These are phyloP conservation scores for Rhizopogon roseolus DNA, from an alignment of 768 basidiomycete genomes.

Conservation along the genomic window DNA sequence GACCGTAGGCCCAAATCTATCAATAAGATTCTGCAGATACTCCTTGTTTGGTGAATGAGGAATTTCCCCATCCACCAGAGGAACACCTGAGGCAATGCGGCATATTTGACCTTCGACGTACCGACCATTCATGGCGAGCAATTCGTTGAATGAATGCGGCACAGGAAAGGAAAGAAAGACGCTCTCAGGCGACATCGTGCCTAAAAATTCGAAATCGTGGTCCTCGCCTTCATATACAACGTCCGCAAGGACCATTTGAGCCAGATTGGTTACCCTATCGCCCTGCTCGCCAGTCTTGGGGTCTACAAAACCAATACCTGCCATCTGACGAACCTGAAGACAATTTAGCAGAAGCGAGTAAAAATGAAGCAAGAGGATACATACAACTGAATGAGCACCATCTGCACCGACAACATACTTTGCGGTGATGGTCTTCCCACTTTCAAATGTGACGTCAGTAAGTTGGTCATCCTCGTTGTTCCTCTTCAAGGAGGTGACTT, in stretches of 20 bases:
- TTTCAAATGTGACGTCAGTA: slow-evolving; percentile 41
- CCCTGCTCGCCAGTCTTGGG: slow-evolving; percentile 28
- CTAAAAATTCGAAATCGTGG: slow-evolving; percentile 5
- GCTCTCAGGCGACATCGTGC: slow-evolving; percentile 23
- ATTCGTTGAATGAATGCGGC: slow-evolving; percentile 22
- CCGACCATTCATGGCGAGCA: slow-evolving; percentile 6
- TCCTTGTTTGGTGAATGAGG: slow-evolving; percentile 32
- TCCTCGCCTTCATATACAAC: slow-evolving; percentile 27
- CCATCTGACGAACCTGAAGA: slow-evolving; percentile 36
- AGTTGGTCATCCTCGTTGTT: slow-evolving; percentile 23
- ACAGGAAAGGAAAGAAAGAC: slow-evolving; percentile 34
- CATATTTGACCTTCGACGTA: slow-evolving; percentile 18
- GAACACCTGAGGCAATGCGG: slow-evolving; percentile 38
- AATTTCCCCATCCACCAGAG: slow-evolving; percentile 27
- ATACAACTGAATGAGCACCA: slow-evolving; percentile 41
- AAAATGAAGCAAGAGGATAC: slow-evolving; percentile 5
- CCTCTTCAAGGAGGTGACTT: slow-evolving; percentile 32
- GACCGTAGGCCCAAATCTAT: slow-evolving; percentile 32
- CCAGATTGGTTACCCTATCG: slow-evolving; percentile 19
- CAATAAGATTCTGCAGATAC: slow-evolving; percentile 41
- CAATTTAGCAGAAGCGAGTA: neutral
- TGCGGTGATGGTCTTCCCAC: slow-evolving; percentile 37
- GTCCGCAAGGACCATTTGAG: slow-evolving; percentile 44
- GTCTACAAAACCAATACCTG: slow-evolving; percentile 40
- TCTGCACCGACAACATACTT: slow-evolving; percentile 50